Conservation (phyloP, 768 basidiomycete genomes). For the Amanita rimosa region DNA sequence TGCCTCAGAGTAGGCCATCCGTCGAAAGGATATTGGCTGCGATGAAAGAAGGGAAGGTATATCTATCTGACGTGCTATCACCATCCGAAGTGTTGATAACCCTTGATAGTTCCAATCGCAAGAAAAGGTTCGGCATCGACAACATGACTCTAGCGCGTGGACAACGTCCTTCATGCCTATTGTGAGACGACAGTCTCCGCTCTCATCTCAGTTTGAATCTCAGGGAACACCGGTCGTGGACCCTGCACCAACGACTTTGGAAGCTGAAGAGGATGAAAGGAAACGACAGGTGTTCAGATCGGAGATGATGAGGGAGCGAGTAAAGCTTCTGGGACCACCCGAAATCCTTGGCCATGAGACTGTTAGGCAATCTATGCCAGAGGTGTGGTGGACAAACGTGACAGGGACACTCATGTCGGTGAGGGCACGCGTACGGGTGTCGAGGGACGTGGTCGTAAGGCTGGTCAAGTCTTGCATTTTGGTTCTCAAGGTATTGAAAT, state of each 20-base stretch:
- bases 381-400: constrained; percentile 5
- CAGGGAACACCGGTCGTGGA: neutral
- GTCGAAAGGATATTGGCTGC: constrained; percentile 63
- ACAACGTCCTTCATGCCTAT: neutral
- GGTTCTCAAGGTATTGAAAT: constrained; percentile 14
- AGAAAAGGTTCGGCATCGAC: neutral
- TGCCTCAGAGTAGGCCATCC: constrained; percentile 51
- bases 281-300: neutral
- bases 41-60: constrained; percentile 62
- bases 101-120: neutral
- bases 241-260: neutral
- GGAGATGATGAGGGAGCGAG: constrained; percentile 3
- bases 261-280: neutral
- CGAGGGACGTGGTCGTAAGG: constrained; percentile 9
- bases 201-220: neutral
- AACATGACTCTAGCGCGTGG: neutral
- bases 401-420: neutral
- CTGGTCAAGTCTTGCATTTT: constrained; percentile 17
- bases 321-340: constrained; percentile 5
- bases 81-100: neutral
- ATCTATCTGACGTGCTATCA: constrained; percentile 14
- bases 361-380: neutral
- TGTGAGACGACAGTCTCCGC: neutral
- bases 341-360: neutral
- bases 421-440: neutral